Evolutionary conservation across 495 filamentous ascomycete genomes (phyloP), one percentile per base, ranked within the genome.

Genomic region (Neurospora sp.): DNA sequence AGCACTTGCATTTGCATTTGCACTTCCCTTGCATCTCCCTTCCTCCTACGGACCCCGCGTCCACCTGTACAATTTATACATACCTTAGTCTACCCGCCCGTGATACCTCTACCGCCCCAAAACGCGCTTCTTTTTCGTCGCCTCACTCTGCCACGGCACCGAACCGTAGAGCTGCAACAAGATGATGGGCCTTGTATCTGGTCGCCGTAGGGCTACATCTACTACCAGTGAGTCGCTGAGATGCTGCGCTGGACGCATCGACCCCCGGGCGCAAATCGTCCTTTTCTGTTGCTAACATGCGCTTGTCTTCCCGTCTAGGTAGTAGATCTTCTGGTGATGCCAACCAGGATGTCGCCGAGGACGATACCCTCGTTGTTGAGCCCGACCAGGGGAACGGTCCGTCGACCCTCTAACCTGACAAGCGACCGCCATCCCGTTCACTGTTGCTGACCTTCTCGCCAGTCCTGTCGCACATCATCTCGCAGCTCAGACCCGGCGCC

Each of bases 401-500:
- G 88, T 84, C 40, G 73, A 22, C 53, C 72, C 18, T 42, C 70
- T 70, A 35, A 40, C 6, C 59, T 14, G 22, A 20, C 41, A 40
- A 20, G 27, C 53, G 37, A 22, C 53, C 42, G 6, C 2, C 12
- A 27, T n/a, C 39, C 40, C 10, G 4, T 14, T 18, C 22, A 48
- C 20, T 14, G 48, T 73, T 44, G 53, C 75, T 74, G 70, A 73
- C 72, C 27, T 42, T 71, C 20, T 68, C 74, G 70, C 41, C 75
- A 96, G 93, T 97, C 77, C 89, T 97, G 75, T 91, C 89, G 71
- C 94, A 98, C 82, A 97, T 99, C 82, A 98, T 99, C 74, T 97
- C 94, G 46, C 96, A 98, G 84, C 86, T 99, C 68, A 90, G 96
- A 74, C 96, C 96, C 41, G 96, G 96, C 72, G 96, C 96, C 71